A percentile compares a stretch with the other conserved stretches of the same genome.
phyloP scores from a whole-genome alignment of 1,139 yeast genomes.

The Debaryomyces singareniensis region DNA sequence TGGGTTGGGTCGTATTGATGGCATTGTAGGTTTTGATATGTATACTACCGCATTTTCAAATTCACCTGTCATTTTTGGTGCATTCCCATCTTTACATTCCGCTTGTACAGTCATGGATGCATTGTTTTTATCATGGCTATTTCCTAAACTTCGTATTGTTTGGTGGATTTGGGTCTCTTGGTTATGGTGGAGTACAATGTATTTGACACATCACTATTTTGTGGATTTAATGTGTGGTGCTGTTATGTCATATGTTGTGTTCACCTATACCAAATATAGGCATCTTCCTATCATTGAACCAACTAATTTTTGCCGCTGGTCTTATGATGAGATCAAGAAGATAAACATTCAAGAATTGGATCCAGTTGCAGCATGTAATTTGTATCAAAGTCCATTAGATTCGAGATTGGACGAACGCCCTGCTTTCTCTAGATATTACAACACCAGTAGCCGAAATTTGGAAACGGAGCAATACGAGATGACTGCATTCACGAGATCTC shows the following conservation, averaged over 20 bases:
- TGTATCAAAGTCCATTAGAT: not conserved
- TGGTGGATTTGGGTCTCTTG: constrained; percentile 77
- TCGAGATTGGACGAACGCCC: constrained; percentile 2
- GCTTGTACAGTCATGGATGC: constrained; percentile 95
- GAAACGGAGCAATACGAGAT: constrained; percentile 18
- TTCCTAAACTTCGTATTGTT: constrained; percentile 59
- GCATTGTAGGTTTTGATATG: constrained; percentile 70
- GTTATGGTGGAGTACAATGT: constrained; percentile 99
- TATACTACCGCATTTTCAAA: constrained; percentile 83
- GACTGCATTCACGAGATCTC: constrained; percentile 22
- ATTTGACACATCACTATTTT: constrained; percentile 91
- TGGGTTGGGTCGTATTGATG: constrained; percentile 87
- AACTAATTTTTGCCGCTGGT: constrained; percentile 77
- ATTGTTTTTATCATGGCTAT: constrained; percentile 71
- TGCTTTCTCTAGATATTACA: not conserved
- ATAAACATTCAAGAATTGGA: constrained; percentile 23
- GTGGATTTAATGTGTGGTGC: constrained; percentile 92
- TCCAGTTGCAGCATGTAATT: constrained; percentile 22
- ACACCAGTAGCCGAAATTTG: constrained; percentile 4
- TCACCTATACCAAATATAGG: constrained; percentile 64
- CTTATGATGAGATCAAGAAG: constrained; percentile 42
- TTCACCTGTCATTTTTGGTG: constrained; percentile 95
- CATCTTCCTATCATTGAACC: constrained; percentile 66
- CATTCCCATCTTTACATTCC: constrained; percentile 93
- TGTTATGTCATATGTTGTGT: constrained; percentile 62